Evolutionary conservation across 495 filamentous ascomycete genomes (phyloP), one percentile per base, ranked within the genome.

Genomic region (Massariosphaeria phaeospora): DNA sequence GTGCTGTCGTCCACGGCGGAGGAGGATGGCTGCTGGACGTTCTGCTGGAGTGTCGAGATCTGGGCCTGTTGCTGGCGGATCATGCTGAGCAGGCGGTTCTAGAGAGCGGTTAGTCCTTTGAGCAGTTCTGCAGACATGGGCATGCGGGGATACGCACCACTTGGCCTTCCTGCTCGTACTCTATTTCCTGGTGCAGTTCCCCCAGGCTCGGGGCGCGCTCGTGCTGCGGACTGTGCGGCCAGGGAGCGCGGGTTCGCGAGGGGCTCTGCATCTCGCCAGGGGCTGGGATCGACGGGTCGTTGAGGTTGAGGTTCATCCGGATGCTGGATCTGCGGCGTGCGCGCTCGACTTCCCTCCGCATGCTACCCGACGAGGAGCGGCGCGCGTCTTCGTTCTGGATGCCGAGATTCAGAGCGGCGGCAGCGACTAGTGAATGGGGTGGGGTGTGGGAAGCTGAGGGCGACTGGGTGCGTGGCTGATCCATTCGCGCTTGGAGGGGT

Each of bases 101-200:
- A 30, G 25, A 43, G 20, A 34, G 7, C 13, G 7, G 48, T 59
- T 25, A 59, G 55, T 31, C 11, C 7, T 30, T 20, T 20, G 7
- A 25, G 36, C 23, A 23, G 27, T 24, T 12, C 13, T 45, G 21
- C 10, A 27, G 15, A 25, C n/a, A 9, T 29, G 24, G 20, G 17
- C 23, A 9, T 29, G 24, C 17, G 17, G n/a, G 15, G 26, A 34
- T 18, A 73, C 76, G 38, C 72, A 88, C 85, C 69, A 98, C 93
- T 72, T 96, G 91, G 10, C 83, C 89, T 70, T 98, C 93, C 69
- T 96, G 91, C 67, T 98, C 93, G 43, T 85, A 86, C 70, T 98
- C 93, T 6, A 96, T 75, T 66, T 95, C 88, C 63, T 98, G 91
- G 66, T 96, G 91, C 31, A 98, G 75, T 70, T 96, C 91, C n/a